These are phyloP conservation scores for Eudorina sp. DNA, from an alignment of 139 green algal species.

Conservation along the genomic window DNA sequence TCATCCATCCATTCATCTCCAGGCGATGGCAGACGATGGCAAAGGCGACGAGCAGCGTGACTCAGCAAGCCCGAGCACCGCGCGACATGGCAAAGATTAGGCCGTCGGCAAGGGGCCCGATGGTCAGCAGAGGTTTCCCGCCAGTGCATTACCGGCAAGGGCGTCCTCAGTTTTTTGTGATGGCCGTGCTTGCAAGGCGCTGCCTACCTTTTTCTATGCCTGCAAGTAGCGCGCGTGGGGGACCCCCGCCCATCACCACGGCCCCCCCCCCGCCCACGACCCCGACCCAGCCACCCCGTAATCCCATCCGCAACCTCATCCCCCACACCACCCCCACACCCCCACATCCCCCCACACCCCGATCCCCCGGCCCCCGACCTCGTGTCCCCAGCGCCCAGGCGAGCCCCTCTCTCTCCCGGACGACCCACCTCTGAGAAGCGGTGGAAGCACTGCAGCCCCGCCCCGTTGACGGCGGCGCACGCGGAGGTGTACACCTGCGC, in stretches of 20 bases:
- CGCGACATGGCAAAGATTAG: not conserved
- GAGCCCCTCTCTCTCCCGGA: not conserved
- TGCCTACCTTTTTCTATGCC: too few relatives aligned
- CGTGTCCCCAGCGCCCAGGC: not conserved
- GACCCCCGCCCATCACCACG: too few relatives aligned
- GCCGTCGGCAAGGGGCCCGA: too few relatives aligned
- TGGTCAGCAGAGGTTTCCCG: too few relatives aligned
- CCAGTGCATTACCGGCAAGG: too few relatives aligned
- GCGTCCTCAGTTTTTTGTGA: too few relatives aligned
- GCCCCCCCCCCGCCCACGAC: too few relatives aligned
- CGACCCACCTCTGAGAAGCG: constrained; percentile 31
- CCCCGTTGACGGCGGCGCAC: not conserved
- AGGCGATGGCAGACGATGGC: not conserved
- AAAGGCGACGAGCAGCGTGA: not conserved
- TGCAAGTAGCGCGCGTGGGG: too few relatives aligned
- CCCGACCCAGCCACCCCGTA: too few relatives aligned
- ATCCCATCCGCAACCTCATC: not conserved
- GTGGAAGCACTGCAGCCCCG: constrained; percentile 46
- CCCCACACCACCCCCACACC: not conserved
- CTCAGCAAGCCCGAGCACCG: not conserved
- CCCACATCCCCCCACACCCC: not conserved
- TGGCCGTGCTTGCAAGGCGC: too few relatives aligned
- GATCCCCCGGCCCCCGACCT: not conserved
- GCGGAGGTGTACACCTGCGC: not conserved
- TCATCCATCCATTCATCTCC: not conserved